phyloP scores from a whole-genome alignment of 805 yeast species.

The Scheffersomyces lignosus region DNA sequence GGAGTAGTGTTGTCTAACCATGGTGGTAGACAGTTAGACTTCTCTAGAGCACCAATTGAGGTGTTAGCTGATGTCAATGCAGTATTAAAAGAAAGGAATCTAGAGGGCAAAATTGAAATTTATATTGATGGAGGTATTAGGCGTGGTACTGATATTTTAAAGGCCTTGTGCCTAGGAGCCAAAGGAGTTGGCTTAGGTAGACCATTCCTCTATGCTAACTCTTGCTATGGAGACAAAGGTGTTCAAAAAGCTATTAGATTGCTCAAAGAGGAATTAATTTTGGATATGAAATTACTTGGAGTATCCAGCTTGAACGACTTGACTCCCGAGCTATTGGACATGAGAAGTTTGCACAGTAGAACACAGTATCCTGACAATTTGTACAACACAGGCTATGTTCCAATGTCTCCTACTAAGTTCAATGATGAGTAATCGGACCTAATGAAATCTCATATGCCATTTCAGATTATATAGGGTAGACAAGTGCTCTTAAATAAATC shows the following conservation, averaged over 20 bases:
- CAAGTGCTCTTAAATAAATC: no score
- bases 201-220: slow-evolving; percentile 63
- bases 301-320: slow-evolving; percentile 61
- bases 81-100: slow-evolving; percentile 42
- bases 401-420: background rate
- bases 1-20: slow-evolving; percentile 87
- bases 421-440: background rate
- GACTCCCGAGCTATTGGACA: slow-evolving; percentile 17
- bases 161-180: slow-evolving; percentile 70
- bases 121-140: slow-evolving; percentile 71
- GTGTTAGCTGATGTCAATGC: slow-evolving; percentile 71
- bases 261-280: slow-evolving; percentile 66
- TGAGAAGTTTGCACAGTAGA: background rate
- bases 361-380: background rate
- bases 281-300: slow-evolving; percentile 81
- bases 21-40: slow-evolving; percentile 89
- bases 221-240: slow-evolving; percentile 64
- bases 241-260: slow-evolving; percentile 60
- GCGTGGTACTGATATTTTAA: slow-evolving; percentile 65
- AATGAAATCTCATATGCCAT: no score
- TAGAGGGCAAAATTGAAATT: slow-evolving; percentile 50
- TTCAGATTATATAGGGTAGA: no score
- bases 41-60: slow-evolving; percentile 74
- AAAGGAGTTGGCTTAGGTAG: slow-evolving; percentile 71
- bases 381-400: background rate